Evolutionary conservation across 306 rosid species (phyloP).

Genomic region (Prosopis cineraria): DNA sequence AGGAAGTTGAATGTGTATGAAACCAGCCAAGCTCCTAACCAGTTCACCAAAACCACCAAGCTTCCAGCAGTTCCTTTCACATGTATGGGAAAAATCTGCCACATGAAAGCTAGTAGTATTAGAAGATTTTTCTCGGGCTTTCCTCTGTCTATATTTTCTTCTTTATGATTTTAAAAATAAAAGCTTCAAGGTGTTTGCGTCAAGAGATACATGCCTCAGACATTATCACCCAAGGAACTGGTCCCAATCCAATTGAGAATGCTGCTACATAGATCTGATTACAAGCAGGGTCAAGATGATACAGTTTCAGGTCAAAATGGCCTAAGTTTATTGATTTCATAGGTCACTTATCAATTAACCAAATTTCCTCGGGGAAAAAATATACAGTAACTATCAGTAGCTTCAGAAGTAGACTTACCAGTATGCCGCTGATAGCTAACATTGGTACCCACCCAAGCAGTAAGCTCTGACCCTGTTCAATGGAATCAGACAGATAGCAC

Average conservation of each 20-base stretch:
- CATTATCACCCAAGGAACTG: constrained; percentile 90
- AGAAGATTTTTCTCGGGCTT: not conserved
- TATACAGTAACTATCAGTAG: not conserved
- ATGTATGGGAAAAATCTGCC: constrained; percentile 77
- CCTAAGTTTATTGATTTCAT: not conserved
- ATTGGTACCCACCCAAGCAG: constrained; percentile 41
- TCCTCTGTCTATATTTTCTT: not conserved
- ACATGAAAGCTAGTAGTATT: constrained; percentile 7
- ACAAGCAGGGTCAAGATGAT: constrained; percentile 17
- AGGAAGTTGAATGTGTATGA: constrained; percentile 74
- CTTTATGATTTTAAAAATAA: not conserved
- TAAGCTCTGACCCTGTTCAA: constrained; percentile 40
- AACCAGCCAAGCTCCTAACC: constrained; percentile 81
- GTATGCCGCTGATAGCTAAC: constrained; percentile 60
- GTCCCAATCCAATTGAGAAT: constrained; percentile 83
- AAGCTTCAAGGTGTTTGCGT: not conserved
- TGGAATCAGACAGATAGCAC: constrained; percentile 22
- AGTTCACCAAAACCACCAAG: constrained; percentile 64
- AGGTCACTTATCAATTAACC: not conserved
- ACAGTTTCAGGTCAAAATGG: constrained; percentile 1
- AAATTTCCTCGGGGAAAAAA: not conserved
- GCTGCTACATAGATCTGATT: constrained; percentile 62
- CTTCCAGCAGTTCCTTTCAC: constrained; percentile 80
- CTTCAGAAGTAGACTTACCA: constrained; percentile 49
- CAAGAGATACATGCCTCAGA: constrained; percentile 65